Conservation (phyloP, 805 yeast genomes). For the Starmerella cellae region DNA sequence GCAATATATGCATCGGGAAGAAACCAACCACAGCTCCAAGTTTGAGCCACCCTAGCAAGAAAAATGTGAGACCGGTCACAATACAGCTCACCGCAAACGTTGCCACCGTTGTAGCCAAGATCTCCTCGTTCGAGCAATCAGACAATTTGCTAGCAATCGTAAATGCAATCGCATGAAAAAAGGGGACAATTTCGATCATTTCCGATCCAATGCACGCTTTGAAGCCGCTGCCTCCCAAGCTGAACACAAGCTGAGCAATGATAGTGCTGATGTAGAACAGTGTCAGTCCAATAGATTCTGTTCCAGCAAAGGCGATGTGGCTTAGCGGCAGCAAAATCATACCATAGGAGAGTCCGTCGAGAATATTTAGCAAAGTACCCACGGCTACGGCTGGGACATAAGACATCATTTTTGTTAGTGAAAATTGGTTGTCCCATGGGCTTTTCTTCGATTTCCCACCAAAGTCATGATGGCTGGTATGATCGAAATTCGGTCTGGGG, state of each 20-base stretch:
- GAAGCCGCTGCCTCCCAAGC: slow-evolving; percentile 84
- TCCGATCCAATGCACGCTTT: slow-evolving; percentile 89
- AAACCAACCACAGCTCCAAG: slow-evolving; percentile 84
- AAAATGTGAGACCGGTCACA: slow-evolving; percentile 75
- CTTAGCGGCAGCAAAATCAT: slow-evolving; percentile 94
- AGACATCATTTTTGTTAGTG: neutral
- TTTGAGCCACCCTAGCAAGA: slow-evolving; percentile 57
- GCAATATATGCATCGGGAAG: slow-evolving; percentile 89
- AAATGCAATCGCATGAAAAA: slow-evolving; percentile 88
- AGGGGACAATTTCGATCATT: slow-evolving; percentile 98
- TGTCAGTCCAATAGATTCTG: slow-evolving; percentile 83
- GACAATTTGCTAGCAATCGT: slow-evolving; percentile 49
- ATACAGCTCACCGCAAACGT: slow-evolving; percentile 74
- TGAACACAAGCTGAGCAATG: slow-evolving; percentile 76
- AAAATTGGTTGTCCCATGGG: neutral
- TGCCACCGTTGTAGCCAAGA: slow-evolving; percentile 74
- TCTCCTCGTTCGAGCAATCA: slow-evolving; percentile 32
- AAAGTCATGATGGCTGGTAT: neutral
- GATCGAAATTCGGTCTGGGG: neutral
- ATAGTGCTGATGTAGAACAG: slow-evolving; percentile 89
- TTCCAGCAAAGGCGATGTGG: slow-evolving; percentile 54
- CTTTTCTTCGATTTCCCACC: neutral
- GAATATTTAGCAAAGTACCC: slow-evolving; percentile 71
- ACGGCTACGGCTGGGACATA: slow-evolving; percentile 70
- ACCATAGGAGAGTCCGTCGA: slow-evolving; percentile 91